phyloP scores from a whole-genome alignment of 140 eudicot species.

The Oenanthe javanica region DNA sequence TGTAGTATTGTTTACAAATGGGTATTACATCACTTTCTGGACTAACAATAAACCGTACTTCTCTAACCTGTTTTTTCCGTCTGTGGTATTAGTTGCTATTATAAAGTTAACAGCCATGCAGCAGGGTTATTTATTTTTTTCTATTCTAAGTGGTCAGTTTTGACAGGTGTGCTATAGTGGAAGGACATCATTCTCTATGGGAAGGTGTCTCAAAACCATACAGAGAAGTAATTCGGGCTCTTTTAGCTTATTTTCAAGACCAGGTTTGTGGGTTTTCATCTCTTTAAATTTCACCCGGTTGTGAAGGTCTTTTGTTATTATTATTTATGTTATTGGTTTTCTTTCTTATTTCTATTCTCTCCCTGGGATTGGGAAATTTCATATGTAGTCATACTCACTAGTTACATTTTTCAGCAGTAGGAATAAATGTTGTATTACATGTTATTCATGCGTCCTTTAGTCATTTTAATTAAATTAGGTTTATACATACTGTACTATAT shows the following conservation, averaged over 20 bases:
- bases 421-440: neutral
- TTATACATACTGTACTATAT: neutral
- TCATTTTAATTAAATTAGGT: neutral
- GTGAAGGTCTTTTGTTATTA: neutral
- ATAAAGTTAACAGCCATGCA: neutral
- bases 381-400: neutral
- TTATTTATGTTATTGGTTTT: neutral
- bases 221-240: slow-evolving; percentile 83
- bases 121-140: neutral
- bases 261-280: slow-evolving; percentile 42
- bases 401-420: neutral
- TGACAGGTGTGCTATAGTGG: slow-evolving; percentile 82
- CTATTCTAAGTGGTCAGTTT: slow-evolving; percentile 22
- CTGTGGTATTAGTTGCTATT: neutral
- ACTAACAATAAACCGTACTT: neutral
- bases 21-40: neutral
- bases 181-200: slow-evolving; percentile 92
- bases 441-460: neutral
- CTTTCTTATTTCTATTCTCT: neutral
- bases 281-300: neutral
- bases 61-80: neutral
- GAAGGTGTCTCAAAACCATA: slow-evolving; percentile 86
- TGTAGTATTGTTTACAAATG: neutral
- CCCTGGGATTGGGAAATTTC: neutral
- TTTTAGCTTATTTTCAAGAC: slow-evolving; percentile 77